phyloP scores from a whole-genome alignment of 768 basidiomycete genomes.

The Russula compacta region DNA sequence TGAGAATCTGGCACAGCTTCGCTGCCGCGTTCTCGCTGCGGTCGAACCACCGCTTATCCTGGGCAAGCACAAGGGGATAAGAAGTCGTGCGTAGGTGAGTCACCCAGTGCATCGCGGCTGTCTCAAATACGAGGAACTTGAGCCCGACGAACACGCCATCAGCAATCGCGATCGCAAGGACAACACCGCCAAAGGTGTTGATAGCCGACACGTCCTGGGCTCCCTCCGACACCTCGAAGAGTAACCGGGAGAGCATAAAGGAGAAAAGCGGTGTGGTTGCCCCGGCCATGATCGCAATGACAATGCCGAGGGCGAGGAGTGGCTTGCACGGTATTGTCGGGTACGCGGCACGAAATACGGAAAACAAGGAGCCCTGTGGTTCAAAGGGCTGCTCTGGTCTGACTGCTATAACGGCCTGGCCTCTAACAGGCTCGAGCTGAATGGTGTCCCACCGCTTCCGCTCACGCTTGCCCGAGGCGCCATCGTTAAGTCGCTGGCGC shows the following conservation, averaged over 20 bases:
- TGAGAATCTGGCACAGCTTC: slow-evolving; percentile 59
- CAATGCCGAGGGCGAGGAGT: slow-evolving; percentile 58
- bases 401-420: slow-evolving; percentile 23
- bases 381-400: slow-evolving; percentile 15
- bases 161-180: slow-evolving; percentile 61
- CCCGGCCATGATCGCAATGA: slow-evolving; percentile 64
- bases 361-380: slow-evolving; percentile 32
- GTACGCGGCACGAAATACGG: slow-evolving; percentile 46
- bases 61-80: slow-evolving; percentile 52
- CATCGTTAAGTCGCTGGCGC: slow-evolving; percentile 5
- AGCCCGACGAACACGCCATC: slow-evolving; percentile 69
- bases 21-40: slow-evolving; percentile 46
- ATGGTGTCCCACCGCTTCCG: slow-evolving; percentile 28
- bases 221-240: slow-evolving; percentile 66
- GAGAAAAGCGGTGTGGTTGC: slow-evolving; percentile 90
- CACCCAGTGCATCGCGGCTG: slow-evolving; percentile 65
- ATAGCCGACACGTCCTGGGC: slow-evolving; percentile 53
- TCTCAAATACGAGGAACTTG: slow-evolving; percentile 79
- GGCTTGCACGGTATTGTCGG: slow-evolving; percentile 70
- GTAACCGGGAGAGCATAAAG: slow-evolving; percentile 71
- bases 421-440: slow-evolving; percentile 19
- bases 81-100: slow-evolving; percentile 48
- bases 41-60: slow-evolving; percentile 89
- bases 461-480: slow-evolving; percentile 23
- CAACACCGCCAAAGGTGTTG: slow-evolving; percentile 62